Base-by-base conservation (phyloP, 2,329 filamentous ascomycete genomes). In the Botrytis paeoniae region DNA sequence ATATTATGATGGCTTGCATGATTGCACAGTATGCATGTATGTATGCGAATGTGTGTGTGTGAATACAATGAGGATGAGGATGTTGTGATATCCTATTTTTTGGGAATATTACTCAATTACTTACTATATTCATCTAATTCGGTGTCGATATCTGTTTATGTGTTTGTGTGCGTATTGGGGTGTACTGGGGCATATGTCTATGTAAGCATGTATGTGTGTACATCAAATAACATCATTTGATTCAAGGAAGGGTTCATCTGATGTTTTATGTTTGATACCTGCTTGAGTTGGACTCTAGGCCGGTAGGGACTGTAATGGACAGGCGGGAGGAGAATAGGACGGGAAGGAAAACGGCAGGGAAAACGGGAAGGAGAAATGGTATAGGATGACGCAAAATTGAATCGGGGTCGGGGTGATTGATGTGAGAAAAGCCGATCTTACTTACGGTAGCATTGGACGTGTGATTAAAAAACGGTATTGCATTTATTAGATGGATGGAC, bases 171-270 rank as follows among this genome's bases (percentile, higher is more conserved):
- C 25, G 1, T 16, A n/a, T 16, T 14, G 25, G 2, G 25, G 48
- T n/a, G 25, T n/a, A 16, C 48, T 7, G 16, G 54, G 16, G 18
- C 29, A 59, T 22, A 59, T 59, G 0, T 59, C 16, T 18, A 32
- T 59, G 29, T 59, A 20, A 4, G 54, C 7, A 18, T 29, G 14
- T 32, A 32, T 59, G 32, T 59, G 8, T 35, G 9, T 3, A n/a
- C 2, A n/a, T n/a, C 1, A 0, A 12, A 16, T n/a, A 54, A 5
- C 5, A 12, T n/a, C 12, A 54, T n/a, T 51, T 16, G 2, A 0
- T 7, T 51, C 1, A n/a, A n/a, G 12, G 25, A n/a, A 0, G 12
- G 12, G 0, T 51, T n/a, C 48, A 14, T 54, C 48, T 54, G 12
- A n/a, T 54, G 12, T 6, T n/a, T 6, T 3, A n/a, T 14, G 12